A percentile compares a stretch with the other conserved stretches of the same genome.
Evolutionary conservation across 2,329 filamentous ascomycete species (phyloP).

Genomic region (Lachnellula arida): DNA sequence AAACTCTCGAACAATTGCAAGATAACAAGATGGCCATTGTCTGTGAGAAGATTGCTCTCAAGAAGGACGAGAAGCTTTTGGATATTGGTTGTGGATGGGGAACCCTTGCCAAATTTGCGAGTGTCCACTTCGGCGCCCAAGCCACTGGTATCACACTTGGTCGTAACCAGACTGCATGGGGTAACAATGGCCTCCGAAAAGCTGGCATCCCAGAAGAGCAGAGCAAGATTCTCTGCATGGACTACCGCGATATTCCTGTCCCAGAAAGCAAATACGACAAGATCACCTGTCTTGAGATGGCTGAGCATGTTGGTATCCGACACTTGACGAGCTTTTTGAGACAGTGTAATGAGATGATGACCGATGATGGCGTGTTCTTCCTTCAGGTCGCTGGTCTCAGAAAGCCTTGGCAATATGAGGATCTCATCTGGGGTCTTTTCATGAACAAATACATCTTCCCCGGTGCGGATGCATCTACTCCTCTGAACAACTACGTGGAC

Average conservation of each 20-base stretch:
- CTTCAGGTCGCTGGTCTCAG: conserved; percentile 92
- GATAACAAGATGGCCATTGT: conserved; percentile 96
- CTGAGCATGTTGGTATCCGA: conserved; percentile 94
- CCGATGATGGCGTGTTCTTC: conserved; percentile 95
- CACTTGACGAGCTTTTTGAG: conserved; percentile 76
- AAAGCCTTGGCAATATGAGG: conserved; percentile 96
- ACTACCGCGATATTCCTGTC: conserved; percentile 90
- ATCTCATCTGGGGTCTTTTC: conserved; percentile 96
- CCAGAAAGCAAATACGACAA: conserved; percentile 80
- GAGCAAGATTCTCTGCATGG: conserved; percentile 89
- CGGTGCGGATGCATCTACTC: conserved; percentile 91
- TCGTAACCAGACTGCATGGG: conserved; percentile 95
- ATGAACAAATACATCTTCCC: conserved; percentile 99
- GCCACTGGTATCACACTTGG: conserved; percentile 89
- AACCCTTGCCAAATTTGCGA: conserved; percentile 89
- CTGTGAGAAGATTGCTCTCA: conserved; percentile 88
- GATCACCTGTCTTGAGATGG: conserved; percentile 98
- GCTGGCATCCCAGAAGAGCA: conserved; percentile 80
- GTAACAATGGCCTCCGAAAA: conserved; percentile 81
- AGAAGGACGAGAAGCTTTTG: conserved; percentile 76
- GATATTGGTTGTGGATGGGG: conserved; percentile 99
- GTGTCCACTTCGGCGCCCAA: conserved; percentile 80
- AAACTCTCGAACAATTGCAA: conserved; percentile 89
- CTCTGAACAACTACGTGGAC: conserved; percentile 81
- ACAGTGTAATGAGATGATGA: conserved; percentile 92